Base-by-base conservation (phyloP, 495 filamentous ascomycete genomes). In the Aspergillus nanangensis region DNA sequence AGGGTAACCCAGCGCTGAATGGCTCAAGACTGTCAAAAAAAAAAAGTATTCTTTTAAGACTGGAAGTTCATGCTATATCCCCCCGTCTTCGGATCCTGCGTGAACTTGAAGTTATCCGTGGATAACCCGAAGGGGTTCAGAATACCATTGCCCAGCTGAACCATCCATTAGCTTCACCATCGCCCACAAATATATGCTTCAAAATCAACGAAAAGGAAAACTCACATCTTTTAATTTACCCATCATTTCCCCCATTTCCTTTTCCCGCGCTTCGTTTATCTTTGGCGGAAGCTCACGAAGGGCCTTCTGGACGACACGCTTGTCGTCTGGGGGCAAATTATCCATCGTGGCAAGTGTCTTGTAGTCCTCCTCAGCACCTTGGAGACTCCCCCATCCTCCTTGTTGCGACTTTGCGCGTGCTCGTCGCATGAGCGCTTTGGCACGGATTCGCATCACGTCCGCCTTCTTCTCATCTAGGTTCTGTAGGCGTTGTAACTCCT, bases 191-290 rank as follows among this genome's bases (percentile, higher is more conserved):
- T 5, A 29, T 7, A 29, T 20, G 8, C 22, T n/a, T 21, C 15
- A 14, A 2, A 22, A 19, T n/a, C 17, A 24, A 24, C 13, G 17
- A 11, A 4, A n/a, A 25, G 17, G 22, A 29, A 22, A 19, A 77
- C 80, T 72, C 45, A 86, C 82, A 56, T 87, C 82, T 65, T 95
- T 96, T 65, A 98, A 65, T 68, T 96, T 96, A 19, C 83, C 87
- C 87, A 96, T 90, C 87, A 96, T 95, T 65, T 98, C 92, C 5
- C 74, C 81, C 76, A 90, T 89, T 66, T 98, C 93, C 56, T 75
- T 83, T 55, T 93, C 83, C 63, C 84, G 83, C 3, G 90, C 90
- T 25, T 76, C 74, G 35, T 89, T 85, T 32, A 89, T 80, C 50
- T 73, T 75, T 18, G 71, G 66, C 2, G 86, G 84, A 10, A 96